These are phyloP conservation scores for Thelonectria discophora DNA, from an alignment of 2,329 filamentous ascomycete species.

Conservation along the genomic window DNA sequence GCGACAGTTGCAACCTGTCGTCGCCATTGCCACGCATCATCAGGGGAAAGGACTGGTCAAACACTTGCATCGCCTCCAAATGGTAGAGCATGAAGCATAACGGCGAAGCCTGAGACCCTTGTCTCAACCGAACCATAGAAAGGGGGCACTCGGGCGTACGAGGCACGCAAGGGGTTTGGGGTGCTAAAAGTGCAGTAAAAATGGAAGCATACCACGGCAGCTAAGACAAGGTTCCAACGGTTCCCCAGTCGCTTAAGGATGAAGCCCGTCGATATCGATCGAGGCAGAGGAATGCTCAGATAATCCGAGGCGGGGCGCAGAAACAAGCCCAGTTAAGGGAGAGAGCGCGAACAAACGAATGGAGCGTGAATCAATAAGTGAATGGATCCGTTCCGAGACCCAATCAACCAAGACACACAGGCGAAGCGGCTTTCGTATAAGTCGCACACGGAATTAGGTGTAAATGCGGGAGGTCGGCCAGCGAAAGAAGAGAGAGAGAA, in stretches of 20 bases:
- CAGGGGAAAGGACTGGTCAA: conserved; percentile 9
- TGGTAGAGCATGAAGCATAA: conserved; percentile 11
- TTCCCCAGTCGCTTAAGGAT: conserved; percentile 36
- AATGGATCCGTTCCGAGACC: conserved; percentile 14
- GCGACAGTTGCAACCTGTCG: not conserved
- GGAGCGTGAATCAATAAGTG: conserved; percentile 20
- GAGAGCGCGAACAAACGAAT: conserved; percentile 16
- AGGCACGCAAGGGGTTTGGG: conserved; percentile 33
- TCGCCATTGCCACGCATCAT: conserved; percentile 14
- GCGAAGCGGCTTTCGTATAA: conserved; percentile 20
- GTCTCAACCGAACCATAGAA: conserved; percentile 32
- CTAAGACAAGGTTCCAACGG: conserved; percentile 37
- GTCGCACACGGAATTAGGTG: conserved; percentile 19
- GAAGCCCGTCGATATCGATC: conserved; percentile 37
- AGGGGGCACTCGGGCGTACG: conserved; percentile 22
- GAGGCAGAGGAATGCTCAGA: conserved; percentile 38
- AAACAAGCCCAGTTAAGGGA: conserved; percentile 24
- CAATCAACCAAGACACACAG: not conserved
- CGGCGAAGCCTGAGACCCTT: conserved; percentile 13
- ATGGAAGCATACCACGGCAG: conserved; percentile 41
- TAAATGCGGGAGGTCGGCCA: conserved; percentile 31
- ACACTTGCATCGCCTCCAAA: not conserved
- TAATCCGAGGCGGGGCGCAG: conserved; percentile 21
- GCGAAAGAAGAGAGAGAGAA: conserved; percentile 27
- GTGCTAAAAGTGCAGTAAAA: conserved; percentile 31